Base-by-base conservation (phyloP, 2,329 filamentous ascomycete genomes). In the Fusarium beomiforme region DNA sequence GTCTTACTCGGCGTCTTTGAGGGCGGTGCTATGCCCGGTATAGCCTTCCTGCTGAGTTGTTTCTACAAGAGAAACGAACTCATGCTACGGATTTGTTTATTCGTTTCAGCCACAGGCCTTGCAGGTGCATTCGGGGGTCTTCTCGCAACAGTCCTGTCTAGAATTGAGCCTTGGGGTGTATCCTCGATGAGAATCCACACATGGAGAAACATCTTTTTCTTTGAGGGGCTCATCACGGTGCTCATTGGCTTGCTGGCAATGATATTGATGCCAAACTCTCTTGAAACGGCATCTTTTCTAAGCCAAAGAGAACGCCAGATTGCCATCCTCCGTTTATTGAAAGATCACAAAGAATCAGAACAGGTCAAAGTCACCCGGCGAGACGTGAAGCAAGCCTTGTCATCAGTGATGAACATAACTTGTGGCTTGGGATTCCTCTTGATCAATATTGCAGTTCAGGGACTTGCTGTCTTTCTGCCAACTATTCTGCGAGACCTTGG, bases 1-100 rank as follows among this genome's bases (percentile, higher is more conserved):
- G 85, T 92, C 63, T 84, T 87, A 42, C 82, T 93, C 0, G 90
- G 91, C 8, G 77, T 92, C 19, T 87, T 85, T 3, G 91, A 93
- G 78, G 86, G 90, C 2, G 91, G 90, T 1, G 79, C 92, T 0
- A 91, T 90, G 66, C 90, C 89, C 0, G 91, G 90, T 3, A 17
- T 43, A 17, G 41, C 41, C 21, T 43, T 43, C 9, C 14, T 43
- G 3, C 41, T 43, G 21, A 43, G 87, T 93, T 76, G 77, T 87
- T 95, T 96, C 85, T 96, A 95, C 83, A 43, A 43, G 41, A 43
- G 21, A 17, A 14, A 43, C 9, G 41, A 43, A 12, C 41, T 43
- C 14, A 43, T 43, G 41, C 41, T 43, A 0, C 41, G 41, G 4
- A 24, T 43, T 6, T 12, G 41, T 12, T 23, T 43, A 14, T 43